A percentile compares a stretch with the other conserved stretches of the same genome.
These are phyloP conservation scores for Penicillium occitanis DNA, from an alignment of 2,329 filamentous ascomycete species.

Conservation along the genomic window DNA sequence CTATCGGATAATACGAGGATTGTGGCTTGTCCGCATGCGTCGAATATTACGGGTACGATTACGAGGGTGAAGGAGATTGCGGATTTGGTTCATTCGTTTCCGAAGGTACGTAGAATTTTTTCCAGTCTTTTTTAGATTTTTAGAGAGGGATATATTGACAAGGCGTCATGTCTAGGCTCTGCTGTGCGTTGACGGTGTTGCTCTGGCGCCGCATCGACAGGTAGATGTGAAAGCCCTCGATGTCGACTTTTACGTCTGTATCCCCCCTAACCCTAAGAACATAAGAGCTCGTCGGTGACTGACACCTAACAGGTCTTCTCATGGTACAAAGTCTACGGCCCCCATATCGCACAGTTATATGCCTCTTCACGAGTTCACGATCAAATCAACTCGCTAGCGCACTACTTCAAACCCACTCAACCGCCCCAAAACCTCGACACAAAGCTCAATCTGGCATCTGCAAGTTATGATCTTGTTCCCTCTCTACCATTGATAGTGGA, in stretches of 20 bases:
- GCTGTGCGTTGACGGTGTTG: background rate
- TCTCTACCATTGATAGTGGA: background rate
- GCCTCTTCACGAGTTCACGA: background rate
- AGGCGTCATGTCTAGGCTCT: background rate
- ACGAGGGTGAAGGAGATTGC: background rate
- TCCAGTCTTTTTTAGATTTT: too few relatives aligned
- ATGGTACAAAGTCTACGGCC: slow-evolving; percentile 1
- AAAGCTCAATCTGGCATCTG: background rate
- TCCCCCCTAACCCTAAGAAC: background rate
- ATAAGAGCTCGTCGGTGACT: background rate
- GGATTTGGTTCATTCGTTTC: background rate
- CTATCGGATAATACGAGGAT: background rate
- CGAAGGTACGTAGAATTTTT: background rate
- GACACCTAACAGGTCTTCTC: background rate
- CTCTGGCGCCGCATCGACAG: background rate
- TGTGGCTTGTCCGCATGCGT: background rate
- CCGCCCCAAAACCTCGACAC: background rate
- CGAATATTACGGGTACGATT: background rate
- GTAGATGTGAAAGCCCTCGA: background rate
- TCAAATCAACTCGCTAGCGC: background rate
- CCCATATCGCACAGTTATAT: background rate
- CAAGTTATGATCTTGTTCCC: background rate
- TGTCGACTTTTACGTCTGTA: background rate
- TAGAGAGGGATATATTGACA: background rate
- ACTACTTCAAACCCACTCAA: slow-evolving; percentile 4